Evolutionary conservation across 2,329 filamentous ascomycete species (phyloP).

Genomic region (Penicillium hordei): DNA sequence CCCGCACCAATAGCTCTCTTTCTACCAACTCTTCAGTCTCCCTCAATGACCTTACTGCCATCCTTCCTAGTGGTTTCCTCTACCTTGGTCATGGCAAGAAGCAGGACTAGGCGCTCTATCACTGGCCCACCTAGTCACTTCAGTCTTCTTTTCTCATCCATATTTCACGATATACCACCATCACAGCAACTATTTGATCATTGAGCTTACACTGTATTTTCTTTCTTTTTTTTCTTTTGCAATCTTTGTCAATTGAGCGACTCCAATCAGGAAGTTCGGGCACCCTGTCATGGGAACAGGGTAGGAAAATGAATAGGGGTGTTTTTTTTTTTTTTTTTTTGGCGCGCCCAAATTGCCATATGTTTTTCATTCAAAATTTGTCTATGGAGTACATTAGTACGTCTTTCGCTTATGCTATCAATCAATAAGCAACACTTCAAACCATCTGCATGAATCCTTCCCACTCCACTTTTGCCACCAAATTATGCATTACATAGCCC

Average conservation of each 20-base stretch:
- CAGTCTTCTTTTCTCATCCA: background rate
- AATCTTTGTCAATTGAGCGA: constrained; percentile 10
- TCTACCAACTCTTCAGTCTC: constrained; percentile 24
- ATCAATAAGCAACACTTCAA: background rate
- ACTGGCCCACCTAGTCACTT: constrained; percentile 1
- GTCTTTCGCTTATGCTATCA: constrained; percentile 1
- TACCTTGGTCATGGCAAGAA: constrained; percentile 28
- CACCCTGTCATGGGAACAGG: background rate
- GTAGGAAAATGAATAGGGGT: constrained; percentile 4
- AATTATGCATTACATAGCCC: constrained; percentile 1
- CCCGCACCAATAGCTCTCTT: constrained; percentile 31
- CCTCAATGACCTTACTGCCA: constrained; percentile 12
- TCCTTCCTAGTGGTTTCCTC: constrained; percentile 29
- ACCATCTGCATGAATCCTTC: background rate
- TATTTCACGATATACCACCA: constrained; percentile 10
- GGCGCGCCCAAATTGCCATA: background rate
- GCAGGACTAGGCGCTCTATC: constrained; percentile 12
- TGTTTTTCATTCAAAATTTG: background rate
- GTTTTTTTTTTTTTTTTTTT: constrained; percentile 3
- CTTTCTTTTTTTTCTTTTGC: constrained; percentile 7
- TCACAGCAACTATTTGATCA: constrained; percentile 17
- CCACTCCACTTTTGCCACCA: background rate
- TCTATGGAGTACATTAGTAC: background rate
- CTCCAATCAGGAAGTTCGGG: constrained; percentile 5
- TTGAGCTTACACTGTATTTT: background rate